phyloP scores from a whole-genome alignment of 495 filamentous ascomycete genomes.

The Penicillium lagena region DNA sequence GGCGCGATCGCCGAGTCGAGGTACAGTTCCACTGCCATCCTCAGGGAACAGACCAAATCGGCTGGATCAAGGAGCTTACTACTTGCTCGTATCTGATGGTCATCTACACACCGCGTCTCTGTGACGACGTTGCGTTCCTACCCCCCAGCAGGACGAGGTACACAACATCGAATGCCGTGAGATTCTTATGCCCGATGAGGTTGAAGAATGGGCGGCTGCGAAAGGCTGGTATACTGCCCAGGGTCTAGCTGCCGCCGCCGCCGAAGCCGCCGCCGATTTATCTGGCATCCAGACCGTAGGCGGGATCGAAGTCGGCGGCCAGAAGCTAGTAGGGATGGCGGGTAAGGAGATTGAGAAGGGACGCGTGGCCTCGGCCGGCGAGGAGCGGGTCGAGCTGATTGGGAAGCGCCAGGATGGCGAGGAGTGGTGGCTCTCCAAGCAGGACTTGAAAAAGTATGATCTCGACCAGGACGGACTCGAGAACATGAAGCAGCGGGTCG shows the following conservation, averaged over 20 bases:
- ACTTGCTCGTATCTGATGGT: conserved; percentile 96
- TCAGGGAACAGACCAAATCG: conserved; percentile 73
- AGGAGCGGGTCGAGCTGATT: conserved; percentile 45
- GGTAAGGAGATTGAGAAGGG: conserved; percentile 52
- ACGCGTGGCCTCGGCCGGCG: conserved; percentile 29
- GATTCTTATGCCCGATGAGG: conserved; percentile 54
- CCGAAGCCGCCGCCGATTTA: conserved; percentile 1
- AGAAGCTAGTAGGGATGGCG: conserved; percentile 48
- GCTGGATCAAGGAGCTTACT: conserved; percentile 89
- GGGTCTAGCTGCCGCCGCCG: conserved; percentile 27
- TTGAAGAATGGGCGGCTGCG: conserved; percentile 49
- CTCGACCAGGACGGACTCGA: conserved; percentile 65
- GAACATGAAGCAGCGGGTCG: conserved; percentile 50
- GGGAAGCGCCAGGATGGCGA: conserved; percentile 52
- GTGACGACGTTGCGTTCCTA: conserved; percentile 86
- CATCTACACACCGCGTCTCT: conserved; percentile 87
- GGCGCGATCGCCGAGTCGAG: conserved; percentile 77
- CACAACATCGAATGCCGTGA: conserved; percentile 72
- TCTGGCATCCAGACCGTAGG: conserved; percentile 45
- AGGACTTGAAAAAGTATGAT: conserved; percentile 61
- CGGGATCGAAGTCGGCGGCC: conserved; percentile 54
- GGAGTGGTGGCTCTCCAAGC: conserved; percentile 44
- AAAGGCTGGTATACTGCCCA: conserved; percentile 38
- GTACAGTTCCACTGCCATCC: conserved; percentile 92
- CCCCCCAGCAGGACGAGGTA: conserved; percentile 77